Conservation (phyloP, 1,284 basidiomycete species). For the Xerocomus amazonicus region DNA sequence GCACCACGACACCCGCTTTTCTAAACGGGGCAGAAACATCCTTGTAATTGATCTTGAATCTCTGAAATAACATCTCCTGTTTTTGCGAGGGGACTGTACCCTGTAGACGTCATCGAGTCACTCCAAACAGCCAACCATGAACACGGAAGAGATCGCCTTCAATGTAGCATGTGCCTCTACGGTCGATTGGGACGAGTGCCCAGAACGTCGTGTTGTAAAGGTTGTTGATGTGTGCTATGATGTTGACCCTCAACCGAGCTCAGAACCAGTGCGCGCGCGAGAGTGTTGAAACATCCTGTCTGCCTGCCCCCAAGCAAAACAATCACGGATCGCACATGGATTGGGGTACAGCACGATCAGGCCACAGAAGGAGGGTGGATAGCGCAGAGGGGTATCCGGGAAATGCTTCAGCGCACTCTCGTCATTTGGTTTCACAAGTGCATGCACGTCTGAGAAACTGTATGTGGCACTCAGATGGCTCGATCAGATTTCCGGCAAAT, state of each 20-base stretch:
- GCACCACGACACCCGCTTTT: constrained; percentile 85
- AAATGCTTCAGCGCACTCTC: constrained; percentile 78
- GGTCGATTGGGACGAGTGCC: constrained; percentile 82
- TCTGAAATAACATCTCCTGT: constrained; percentile 84
- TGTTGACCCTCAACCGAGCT: constrained; percentile 21
- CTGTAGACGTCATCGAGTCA: constrained; percentile 37
- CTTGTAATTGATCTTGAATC: constrained; percentile 90
- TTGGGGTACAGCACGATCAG: constrained; percentile 84
- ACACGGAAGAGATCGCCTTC: constrained; percentile 35
- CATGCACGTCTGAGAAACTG: constrained; percentile 84
- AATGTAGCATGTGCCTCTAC: constrained; percentile 81
- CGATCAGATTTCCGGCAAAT: neutral
- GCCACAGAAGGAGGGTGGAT: constrained; percentile 92
- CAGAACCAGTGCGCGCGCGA: constrained; percentile 3
- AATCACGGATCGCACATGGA: constrained; percentile 75
- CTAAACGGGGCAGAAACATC: constrained; percentile 68
- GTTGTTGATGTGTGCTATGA: constrained; percentile 93
- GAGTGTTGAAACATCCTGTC: constrained; percentile 72
- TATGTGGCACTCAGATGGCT: constrained; percentile 3
- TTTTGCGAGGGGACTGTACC: constrained; percentile 87
- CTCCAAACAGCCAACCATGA: neutral
- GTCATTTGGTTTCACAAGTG: constrained; percentile 92
- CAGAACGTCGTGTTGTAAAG: constrained; percentile 96
- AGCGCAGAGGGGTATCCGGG: constrained; percentile 63
- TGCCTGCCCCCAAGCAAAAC: constrained; percentile 93